These are phyloP conservation scores for Boletus eberwhitei DNA, from an alignment of 768 basidiomycete genomes.

Conservation along the genomic window DNA sequence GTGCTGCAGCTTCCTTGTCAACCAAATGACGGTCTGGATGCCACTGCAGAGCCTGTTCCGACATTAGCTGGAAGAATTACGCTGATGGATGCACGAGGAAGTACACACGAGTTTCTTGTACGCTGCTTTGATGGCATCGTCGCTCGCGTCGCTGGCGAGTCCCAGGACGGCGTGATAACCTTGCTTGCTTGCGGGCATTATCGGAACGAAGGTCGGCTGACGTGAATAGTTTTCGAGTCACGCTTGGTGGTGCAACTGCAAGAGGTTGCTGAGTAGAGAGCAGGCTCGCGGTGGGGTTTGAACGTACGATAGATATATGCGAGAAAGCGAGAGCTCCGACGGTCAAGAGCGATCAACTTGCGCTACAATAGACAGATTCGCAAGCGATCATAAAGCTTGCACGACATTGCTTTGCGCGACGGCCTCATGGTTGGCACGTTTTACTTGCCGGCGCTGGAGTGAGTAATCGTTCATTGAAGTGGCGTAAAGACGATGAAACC, in stretches of 20 bases:
- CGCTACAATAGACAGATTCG: constrained; percentile 20
- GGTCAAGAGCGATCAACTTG: constrained; percentile 23
- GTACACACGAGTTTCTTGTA: constrained; percentile 58
- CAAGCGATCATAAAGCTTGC: constrained; percentile 24
- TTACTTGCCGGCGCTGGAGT: constrained; percentile 26
- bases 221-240: constrained; percentile 11
- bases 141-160: constrained; percentile 41
- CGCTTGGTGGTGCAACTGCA: constrained; percentile 7
- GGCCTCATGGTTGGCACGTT: constrained; percentile 35
- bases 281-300: constrained; percentile 4
- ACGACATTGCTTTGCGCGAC: constrained; percentile 15
- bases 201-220: constrained; percentile 15
- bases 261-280: constrained; percentile 8
- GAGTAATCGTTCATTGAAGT: constrained; percentile 28
- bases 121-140: constrained; percentile 53
- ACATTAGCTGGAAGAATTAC: constrained; percentile 20
- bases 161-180: constrained; percentile 44
- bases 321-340: constrained; percentile 21
- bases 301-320: constrained; percentile 26
- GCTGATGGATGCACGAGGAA: constrained; percentile 17
- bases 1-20: constrained; percentile 50
- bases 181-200: constrained; percentile 28
- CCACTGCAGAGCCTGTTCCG: constrained; percentile 55
- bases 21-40: constrained; percentile 61
- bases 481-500: constrained; percentile 18